Evolutionary conservation across 768 basidiomycete genomes (phyloP).

Genomic region (Dioszegia hungarica): DNA sequence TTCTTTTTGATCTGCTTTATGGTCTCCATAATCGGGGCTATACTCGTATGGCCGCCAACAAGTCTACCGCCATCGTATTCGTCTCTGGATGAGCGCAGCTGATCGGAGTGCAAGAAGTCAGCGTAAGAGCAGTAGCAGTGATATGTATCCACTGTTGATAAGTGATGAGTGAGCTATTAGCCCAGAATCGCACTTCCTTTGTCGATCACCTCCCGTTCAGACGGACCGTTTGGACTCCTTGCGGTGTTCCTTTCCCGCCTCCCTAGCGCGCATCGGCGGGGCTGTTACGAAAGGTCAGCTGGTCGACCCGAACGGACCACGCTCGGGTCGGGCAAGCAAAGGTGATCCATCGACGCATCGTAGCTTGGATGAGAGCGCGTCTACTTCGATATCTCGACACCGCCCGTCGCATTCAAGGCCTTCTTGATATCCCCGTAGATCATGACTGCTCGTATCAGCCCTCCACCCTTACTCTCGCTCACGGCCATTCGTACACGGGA

Average conservation of each 20-base stretch:
- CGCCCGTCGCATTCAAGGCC: constrained; percentile 41
- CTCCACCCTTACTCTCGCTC: not conserved
- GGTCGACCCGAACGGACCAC: too few relatives aligned
- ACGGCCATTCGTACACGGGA: not conserved
- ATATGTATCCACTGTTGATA: too few relatives aligned
- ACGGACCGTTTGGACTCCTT: too few relatives aligned
- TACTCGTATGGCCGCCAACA: not conserved
- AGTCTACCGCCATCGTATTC: too few relatives aligned
- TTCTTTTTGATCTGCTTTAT: not conserved
- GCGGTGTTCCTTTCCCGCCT: too few relatives aligned
- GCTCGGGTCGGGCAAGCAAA: not conserved
- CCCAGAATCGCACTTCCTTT: too few relatives aligned
- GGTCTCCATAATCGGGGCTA: not conserved
- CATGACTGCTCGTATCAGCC: constrained; percentile 18
- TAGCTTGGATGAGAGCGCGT: not conserved
- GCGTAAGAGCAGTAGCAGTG: too few relatives aligned
- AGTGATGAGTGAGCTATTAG: too few relatives aligned
- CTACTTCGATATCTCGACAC: constrained; percentile 46
- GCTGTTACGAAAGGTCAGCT: not conserved
- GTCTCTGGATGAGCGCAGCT: too few relatives aligned
- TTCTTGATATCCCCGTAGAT: constrained; percentile 49
- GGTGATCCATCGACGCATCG: not conserved
- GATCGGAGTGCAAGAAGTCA: too few relatives aligned
- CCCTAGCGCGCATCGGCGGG: not conserved
- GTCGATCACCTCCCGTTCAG: too few relatives aligned